phyloP scores from a whole-genome alignment of 2,329 filamentous ascomycete species.

The Leptographium flavum region DNA sequence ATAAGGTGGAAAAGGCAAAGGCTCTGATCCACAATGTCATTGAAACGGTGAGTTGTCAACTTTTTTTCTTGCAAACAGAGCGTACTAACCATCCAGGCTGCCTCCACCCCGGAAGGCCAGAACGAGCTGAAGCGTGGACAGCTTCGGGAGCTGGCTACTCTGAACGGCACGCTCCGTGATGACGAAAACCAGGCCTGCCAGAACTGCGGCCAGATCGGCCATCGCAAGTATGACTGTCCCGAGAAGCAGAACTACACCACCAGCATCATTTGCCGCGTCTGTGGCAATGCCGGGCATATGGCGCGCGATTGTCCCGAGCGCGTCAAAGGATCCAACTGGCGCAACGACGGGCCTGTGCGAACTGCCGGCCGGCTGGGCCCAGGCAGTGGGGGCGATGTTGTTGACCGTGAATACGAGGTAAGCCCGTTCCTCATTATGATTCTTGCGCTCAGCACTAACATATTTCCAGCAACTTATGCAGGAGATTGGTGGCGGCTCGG shows the following conservation, averaged over 20 bases:
- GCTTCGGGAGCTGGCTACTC: slow-evolving; percentile 87
- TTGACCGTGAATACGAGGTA: slow-evolving; percentile 92
- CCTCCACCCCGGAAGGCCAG: slow-evolving; percentile 94
- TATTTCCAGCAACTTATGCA: slow-evolving; percentile 75
- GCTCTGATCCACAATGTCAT: slow-evolving; percentile 97
- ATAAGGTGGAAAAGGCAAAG: slow-evolving; percentile 99
- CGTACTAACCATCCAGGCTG: slow-evolving; percentile 47
- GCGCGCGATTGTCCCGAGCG: slow-evolving; percentile 93
- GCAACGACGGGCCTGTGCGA: slow-evolving; percentile 52
- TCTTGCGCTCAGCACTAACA: slow-evolving; percentile 24
- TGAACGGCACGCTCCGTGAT: slow-evolving; percentile 97
- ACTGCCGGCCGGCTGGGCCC: slow-evolving; percentile 52
- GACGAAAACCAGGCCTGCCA: slow-evolving; percentile 99
- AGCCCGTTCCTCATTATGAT: not conserved
- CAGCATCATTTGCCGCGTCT: slow-evolving; percentile 96
- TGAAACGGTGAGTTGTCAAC: slow-evolving; percentile 64
- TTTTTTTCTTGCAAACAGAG: not conserved
- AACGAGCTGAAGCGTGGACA: slow-evolving; percentile 99
- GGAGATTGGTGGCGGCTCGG: slow-evolving; percentile 71
- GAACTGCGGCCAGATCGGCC: slow-evolving; percentile 97
- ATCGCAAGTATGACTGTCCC: slow-evolving; percentile 97
- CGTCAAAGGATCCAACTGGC: slow-evolving; percentile 81
- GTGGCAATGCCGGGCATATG: slow-evolving; percentile 97
- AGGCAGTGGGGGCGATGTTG: slow-evolving; percentile 58
- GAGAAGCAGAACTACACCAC: slow-evolving; percentile 98